These are phyloP conservation scores for Pharus latifolius DNA, from an alignment of 176 grass and related monocot genomes.

Conservation along the genomic window DNA sequence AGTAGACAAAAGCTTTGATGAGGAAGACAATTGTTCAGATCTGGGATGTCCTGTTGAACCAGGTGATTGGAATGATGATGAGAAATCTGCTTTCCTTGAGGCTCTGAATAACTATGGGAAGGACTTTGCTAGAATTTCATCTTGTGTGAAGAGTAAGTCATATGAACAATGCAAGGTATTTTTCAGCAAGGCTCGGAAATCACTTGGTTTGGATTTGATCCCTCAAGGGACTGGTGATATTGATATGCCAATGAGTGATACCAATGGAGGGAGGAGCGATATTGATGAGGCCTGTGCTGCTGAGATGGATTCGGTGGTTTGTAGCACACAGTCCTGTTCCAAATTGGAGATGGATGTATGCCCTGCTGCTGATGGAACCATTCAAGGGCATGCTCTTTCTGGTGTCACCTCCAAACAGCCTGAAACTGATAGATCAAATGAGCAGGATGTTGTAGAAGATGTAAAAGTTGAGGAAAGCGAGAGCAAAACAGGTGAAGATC, in stretches of 20 bases:
- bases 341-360: constrained; percentile 50
- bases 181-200: constrained; percentile 87
- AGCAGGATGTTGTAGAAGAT: constrained; percentile 2
- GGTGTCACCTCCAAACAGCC: neutral
- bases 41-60: constrained; percentile 63
- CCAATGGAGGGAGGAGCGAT: constrained; percentile 49
- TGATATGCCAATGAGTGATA: constrained; percentile 28
- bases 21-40: constrained; percentile 51
- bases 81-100: constrained; percentile 68
- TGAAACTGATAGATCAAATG: constrained; percentile 15
- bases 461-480: constrained; percentile 21
- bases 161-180: constrained; percentile 89
- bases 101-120: constrained; percentile 67
- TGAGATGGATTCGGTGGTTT: constrained; percentile 62
- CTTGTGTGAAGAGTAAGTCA: constrained; percentile 60
- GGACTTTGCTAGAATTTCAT: constrained; percentile 62
- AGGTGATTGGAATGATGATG: constrained; percentile 77
- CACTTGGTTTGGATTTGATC: constrained; percentile 72
- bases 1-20: constrained; percentile 40
- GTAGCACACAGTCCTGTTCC: constrained; percentile 54
- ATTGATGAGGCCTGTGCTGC: constrained; percentile 56
- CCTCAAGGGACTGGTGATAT: constrained; percentile 31
- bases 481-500: constrained; percentile 18
- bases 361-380: constrained; percentile 8
- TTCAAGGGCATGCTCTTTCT: constrained; percentile 18